Percentiles rank a stretch among this genome's conserved stretches.
phyloP scores from a whole-genome alignment of 225 moss, liverwort and hornwort genomes.

The Pleurozium schreberi region DNA sequence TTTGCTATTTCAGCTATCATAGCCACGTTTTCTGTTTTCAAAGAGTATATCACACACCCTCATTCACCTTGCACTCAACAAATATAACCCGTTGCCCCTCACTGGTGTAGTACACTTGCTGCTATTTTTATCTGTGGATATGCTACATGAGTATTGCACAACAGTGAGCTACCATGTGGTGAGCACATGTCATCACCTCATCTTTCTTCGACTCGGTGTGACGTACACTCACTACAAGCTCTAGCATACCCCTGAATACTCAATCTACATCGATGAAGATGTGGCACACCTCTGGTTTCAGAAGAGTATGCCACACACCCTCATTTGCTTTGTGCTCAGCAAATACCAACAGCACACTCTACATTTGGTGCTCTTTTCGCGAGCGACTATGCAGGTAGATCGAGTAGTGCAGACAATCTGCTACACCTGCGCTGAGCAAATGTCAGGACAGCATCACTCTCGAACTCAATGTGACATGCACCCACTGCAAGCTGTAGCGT shows the following conservation, averaged over 20 bases:
- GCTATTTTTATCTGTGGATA: background rate
- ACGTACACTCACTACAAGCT: background rate
- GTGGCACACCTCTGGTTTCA: background rate
- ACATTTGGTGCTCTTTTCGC: background rate
- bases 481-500: background rate
- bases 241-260: background rate
- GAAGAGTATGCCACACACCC: background rate
- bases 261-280: background rate
- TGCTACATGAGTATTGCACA: background rate
- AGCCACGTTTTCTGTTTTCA: background rate
- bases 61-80: background rate
- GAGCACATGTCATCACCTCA: background rate
- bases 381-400: background rate
- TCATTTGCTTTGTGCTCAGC: background rate
- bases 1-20: background rate
- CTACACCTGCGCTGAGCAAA: background rate
- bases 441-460: background rate
- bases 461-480: background rate
- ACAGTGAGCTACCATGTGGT: background rate
- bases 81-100: background rate
- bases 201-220: background rate
- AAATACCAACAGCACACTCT: background rate
- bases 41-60: background rate
- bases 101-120: background rate
- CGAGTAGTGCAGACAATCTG: background rate